Evolutionary conservation across 306 rosid genomes (phyloP).

Genomic region (Cercis canadensis): DNA sequence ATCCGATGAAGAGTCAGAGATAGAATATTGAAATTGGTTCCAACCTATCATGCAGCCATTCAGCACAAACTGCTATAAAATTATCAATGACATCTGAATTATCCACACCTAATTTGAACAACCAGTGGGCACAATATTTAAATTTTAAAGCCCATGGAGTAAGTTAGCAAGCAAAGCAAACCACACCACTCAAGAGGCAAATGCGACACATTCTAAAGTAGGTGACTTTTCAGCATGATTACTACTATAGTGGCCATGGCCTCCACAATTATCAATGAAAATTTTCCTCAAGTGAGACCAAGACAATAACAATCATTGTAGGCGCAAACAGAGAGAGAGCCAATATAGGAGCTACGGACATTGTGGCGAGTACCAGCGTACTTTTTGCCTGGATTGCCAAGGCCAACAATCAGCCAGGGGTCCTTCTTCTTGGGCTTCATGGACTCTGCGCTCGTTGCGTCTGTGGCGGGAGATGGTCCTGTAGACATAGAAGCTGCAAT

Average conservation of each 20-base stretch:
- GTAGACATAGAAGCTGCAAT: slow-evolving; percentile 27
- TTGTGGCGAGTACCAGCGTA: slow-evolving; percentile 71
- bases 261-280: slow-evolving; percentile 12
- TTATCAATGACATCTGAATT: not conserved
- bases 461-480: not conserved
- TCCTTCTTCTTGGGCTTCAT: slow-evolving; percentile 45
- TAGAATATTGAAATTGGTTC: not conserved
- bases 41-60: not conserved
- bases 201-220: not conserved
- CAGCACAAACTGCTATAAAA: slow-evolving; percentile 6
- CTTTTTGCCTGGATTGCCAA: slow-evolving; percentile 84
- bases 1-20: slow-evolving; percentile 15
- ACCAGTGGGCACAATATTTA: not conserved
- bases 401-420: slow-evolving; percentile 88
- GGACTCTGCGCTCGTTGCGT: slow-evolving; percentile 32
- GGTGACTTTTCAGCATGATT: not conserved
- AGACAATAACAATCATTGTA: not conserved
- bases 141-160: too few species aligned
- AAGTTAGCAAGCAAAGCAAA: too few species aligned
- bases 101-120: not conserved
- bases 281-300: not conserved
- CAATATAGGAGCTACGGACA: slow-evolving; percentile 43
- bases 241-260: not conserved
- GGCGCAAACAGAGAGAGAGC: not conserved
- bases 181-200: too few species aligned